A percentile compares a stretch with the other conserved stretches of the same genome.
phyloP scores from a whole-genome alignment of 106 monocot species.

The Phalaenopsis equestris region DNA sequence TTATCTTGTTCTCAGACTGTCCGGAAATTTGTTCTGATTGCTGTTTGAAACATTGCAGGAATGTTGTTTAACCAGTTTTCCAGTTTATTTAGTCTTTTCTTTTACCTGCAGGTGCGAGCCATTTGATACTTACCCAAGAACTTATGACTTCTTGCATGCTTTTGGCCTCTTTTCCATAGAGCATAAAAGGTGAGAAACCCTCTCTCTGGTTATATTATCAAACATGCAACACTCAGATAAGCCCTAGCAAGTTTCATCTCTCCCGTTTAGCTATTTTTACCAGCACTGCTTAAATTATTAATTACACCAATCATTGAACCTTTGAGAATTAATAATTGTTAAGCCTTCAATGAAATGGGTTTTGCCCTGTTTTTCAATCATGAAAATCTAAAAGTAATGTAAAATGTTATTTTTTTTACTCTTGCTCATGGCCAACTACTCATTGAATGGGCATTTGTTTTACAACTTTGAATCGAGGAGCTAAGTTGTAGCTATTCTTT shows the following conservation, averaged over 20 bases:
- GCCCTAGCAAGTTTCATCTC: background rate
- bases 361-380: background rate
- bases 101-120: constrained; percentile 59
- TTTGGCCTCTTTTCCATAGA: constrained; percentile 59
- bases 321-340: background rate
- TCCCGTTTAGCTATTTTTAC: background rate
- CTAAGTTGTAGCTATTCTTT: background rate
- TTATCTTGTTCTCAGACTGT: background rate
- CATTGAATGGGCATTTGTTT: background rate
- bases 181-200: constrained; percentile 36
- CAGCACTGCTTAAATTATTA: background rate
- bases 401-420: background rate
- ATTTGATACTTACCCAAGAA: constrained; percentile 86
- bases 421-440: background rate
- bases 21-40: background rate
- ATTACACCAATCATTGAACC: background rate
- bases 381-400: background rate
- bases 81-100: background rate
- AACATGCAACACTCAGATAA: background rate
- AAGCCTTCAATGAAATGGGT: background rate
- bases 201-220: background rate
- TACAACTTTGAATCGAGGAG: background rate
- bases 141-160: constrained; percentile 73
- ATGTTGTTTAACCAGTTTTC: background rate
- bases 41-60: background rate